Percentiles rank a stretch among this genome's conserved stretches.
These are phyloP conservation scores for Discostella stelligeroides DNA, from an alignment of 108 stramenopile species.

Conservation along the genomic window DNA sequence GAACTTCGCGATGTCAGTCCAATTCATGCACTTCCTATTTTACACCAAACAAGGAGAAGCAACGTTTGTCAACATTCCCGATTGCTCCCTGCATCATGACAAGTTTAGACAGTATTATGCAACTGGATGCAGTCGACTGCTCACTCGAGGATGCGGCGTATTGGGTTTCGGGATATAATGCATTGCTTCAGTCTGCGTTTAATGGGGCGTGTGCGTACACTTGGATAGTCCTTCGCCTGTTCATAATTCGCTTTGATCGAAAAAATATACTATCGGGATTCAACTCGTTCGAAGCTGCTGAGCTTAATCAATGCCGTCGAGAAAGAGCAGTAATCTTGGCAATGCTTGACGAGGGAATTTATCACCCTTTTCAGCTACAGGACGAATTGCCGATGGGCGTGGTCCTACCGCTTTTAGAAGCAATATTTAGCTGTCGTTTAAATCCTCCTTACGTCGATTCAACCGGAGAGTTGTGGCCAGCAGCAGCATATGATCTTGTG, in stretches of 20 bases:
- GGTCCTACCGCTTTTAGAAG: conserved; percentile 70
- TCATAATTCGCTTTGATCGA: conserved; percentile 36
- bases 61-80: conserved; percentile 25
- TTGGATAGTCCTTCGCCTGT: conserved; percentile 59
- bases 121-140: conserved; percentile 9
- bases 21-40: conserved; percentile 14
- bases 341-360: conserved; percentile 73
- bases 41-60: neutral
- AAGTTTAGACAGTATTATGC: conserved; percentile 42
- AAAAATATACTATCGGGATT: neutral
- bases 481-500: conserved; percentile 72
- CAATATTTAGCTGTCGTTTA: conserved; percentile 60
- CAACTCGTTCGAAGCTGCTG: neutral
- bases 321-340: conserved; percentile 50
- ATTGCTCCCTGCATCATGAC: conserved; percentile 48
- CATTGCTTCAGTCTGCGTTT: conserved; percentile 26
- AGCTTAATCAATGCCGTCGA: too few relatives aligned
- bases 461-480: conserved; percentile 37
- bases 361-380: conserved; percentile 42
- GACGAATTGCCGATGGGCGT: conserved; percentile 69
- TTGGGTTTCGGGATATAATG: conserved; percentile 26
- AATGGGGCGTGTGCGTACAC: conserved; percentile 57
- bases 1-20: conserved; percentile 25
- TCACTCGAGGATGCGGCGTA: conserved; percentile 14
- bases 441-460: conserved; percentile 48